These are phyloP conservation scores for Didymella segeticola DNA, from an alignment of 2,329 filamentous ascomycete species.

Conservation along the genomic window DNA sequence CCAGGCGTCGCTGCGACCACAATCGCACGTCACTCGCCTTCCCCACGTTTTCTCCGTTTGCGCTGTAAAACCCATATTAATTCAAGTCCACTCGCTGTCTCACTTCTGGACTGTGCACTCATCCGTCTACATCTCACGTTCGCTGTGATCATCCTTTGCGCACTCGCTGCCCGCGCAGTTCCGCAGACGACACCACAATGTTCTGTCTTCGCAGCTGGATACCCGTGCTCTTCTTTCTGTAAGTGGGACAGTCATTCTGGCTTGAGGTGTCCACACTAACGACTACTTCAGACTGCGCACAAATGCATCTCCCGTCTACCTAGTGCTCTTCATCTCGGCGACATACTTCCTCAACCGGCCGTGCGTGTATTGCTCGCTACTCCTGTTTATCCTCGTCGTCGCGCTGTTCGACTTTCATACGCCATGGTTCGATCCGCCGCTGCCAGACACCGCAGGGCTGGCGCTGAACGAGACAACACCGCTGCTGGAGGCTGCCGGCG, in stretches of 20 bases:
- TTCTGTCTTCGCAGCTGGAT: slow-evolving; percentile 70
- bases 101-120: slow-evolving; percentile 6
- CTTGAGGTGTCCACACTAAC: too few relatives aligned
- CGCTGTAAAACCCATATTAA: slow-evolving; percentile 12
- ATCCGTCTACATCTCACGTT: background rate
- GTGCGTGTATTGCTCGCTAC: slow-evolving; percentile 96
- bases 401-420: slow-evolving; percentile 93
- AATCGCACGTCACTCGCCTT: slow-evolving; percentile 20
- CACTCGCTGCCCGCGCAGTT: background rate
- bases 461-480: slow-evolving; percentile 43
- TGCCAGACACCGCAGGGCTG: slow-evolving; percentile 41
- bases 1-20: background rate
- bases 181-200: slow-evolving; percentile 53
- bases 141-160: background rate
- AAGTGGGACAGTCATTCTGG: slow-evolving; percentile 26
- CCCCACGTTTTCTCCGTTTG: slow-evolving; percentile 10
- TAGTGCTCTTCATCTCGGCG: slow-evolving; percentile 70
- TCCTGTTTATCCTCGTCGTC: slow-evolving; percentile 92
- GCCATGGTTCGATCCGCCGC: slow-evolving; percentile 91
- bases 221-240: slow-evolving; percentile 61
- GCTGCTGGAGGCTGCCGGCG: slow-evolving; percentile 65
- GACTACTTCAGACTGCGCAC: slow-evolving; percentile 50
- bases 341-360: slow-evolving; percentile 97
- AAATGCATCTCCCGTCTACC: slow-evolving; percentile 57
- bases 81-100: slow-evolving; percentile 21